Percentiles rank a stretch among this genome's conserved stretches.
Conservation (phyloP, 805 yeast species). For the Ogataea ramenticola region DNA sequence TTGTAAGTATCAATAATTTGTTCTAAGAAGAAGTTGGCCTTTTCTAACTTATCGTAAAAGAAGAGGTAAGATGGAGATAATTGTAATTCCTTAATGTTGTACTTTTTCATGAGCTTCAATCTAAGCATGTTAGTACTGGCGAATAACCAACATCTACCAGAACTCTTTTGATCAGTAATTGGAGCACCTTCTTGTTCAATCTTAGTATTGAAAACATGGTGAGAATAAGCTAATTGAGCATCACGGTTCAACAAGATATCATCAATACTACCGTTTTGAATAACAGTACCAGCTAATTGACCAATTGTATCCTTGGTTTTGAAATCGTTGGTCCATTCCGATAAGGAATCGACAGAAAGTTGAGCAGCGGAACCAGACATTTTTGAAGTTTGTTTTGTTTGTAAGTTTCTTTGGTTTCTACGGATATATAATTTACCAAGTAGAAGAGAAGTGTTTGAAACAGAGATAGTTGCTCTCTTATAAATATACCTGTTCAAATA, state of each 20-base stretch:
- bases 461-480: too few species aligned
- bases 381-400: not conserved
- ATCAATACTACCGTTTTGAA: slow-evolving; percentile 30
- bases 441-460: too few species aligned
- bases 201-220: slow-evolving; percentile 33
- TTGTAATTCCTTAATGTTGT: slow-evolving; percentile 62
- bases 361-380: slow-evolving; percentile 9
- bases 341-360: slow-evolving; percentile 10
- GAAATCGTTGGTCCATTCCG: slow-evolving; percentile 21
- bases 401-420: not conserved
- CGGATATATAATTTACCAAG: too few species aligned
- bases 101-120: slow-evolving; percentile 49
- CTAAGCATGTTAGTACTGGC: slow-evolving; percentile 75
- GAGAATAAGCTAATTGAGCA: slow-evolving; percentile 19
- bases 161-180: slow-evolving; percentile 62
- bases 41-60: slow-evolving; percentile 83
- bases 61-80: slow-evolving; percentile 73
- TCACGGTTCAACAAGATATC: slow-evolving; percentile 31
- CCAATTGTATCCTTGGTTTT: slow-evolving; percentile 17
- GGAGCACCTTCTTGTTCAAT: slow-evolving; percentile 52
- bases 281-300: slow-evolving; percentile 24
- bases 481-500: too few species aligned
- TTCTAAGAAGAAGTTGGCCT: slow-evolving; percentile 73
- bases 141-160: slow-evolving; percentile 88
- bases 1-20: slow-evolving; percentile 64